Evolutionary conservation across 495 filamentous ascomycete species (phyloP).

Genomic region (Lepidopterella palustris): DNA sequence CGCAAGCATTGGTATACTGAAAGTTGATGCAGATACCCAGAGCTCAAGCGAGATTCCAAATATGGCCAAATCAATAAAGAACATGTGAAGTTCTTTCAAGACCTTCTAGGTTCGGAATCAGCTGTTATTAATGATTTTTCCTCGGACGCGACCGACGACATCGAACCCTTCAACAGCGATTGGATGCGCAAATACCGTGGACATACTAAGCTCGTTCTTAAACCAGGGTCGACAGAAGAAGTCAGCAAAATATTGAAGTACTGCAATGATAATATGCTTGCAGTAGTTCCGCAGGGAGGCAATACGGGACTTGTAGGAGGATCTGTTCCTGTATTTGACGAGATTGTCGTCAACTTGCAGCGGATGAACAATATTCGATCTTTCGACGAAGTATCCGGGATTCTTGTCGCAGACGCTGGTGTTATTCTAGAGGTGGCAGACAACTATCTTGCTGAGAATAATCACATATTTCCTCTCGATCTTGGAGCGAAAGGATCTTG

Average conservation of each 20-base stretch:
- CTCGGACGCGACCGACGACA: slow-evolving; percentile 58
- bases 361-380: slow-evolving; percentile 85
- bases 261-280: slow-evolving; percentile 85
- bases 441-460: slow-evolving; percentile 67
- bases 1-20: slow-evolving; percentile 3
- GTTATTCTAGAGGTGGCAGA: slow-evolving; percentile 86
- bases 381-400: slow-evolving; percentile 89
- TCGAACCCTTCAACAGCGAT: slow-evolving; percentile 90
- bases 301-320: slow-evolving; percentile 95
- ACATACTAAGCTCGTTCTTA: slow-evolving; percentile 78
- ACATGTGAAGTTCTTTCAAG: slow-evolving; percentile 74
- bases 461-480: slow-evolving; percentile 88
- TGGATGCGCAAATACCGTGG: slow-evolving; percentile 99
- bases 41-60: slow-evolving; percentile 66
- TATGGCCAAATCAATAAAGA: slow-evolving; percentile 61
- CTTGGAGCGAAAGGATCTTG: slow-evolving; percentile 96
- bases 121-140: slow-evolving; percentile 82
- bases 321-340: slow-evolving; percentile 92
- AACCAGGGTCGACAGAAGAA: slow-evolving; percentile 73
- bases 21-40: slow-evolving; percentile 55
- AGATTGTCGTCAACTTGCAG: slow-evolving; percentile 85
- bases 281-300: slow-evolving; percentile 95
- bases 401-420: slow-evolving; percentile 82
- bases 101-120: slow-evolving; percentile 63
- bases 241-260: slow-evolving; percentile 83